These are phyloP conservation scores for Flaveria trinervia DNA, from an alignment of 129 eudicot species.

Conservation along the genomic window DNA sequence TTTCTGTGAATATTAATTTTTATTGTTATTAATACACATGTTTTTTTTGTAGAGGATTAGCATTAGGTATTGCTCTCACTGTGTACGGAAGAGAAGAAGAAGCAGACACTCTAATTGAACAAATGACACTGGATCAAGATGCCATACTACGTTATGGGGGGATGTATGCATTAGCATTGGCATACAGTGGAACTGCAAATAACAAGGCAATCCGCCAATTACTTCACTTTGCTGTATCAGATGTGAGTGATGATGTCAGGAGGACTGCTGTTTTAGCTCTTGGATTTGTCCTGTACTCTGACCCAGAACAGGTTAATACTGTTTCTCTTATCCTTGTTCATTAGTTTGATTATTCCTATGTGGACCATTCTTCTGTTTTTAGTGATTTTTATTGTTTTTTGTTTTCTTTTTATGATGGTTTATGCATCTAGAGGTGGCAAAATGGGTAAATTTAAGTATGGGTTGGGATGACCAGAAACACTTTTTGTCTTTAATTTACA, in stretches of 20 bases:
- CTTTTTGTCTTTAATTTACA: background rate
- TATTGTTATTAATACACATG: background rate
- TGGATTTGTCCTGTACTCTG: constrained; percentile 93
- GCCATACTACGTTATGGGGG: constrained; percentile 96
- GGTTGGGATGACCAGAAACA: background rate
- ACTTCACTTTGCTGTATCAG: constrained; percentile 96
- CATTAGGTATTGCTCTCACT: constrained; percentile 94
- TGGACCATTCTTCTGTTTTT: background rate
- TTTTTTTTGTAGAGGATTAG: constrained; percentile 61
- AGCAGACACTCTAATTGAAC: constrained; percentile 88
- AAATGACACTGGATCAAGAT: constrained; percentile 98
- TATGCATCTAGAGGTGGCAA: background rate
- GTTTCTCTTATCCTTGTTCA: background rate
- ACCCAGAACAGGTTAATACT: constrained; percentile 87
- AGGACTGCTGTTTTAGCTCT: constrained; percentile 96
- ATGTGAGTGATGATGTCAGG: constrained; percentile 96
- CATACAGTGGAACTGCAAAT: constrained; percentile 89
- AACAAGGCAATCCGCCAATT: constrained; percentile 95
- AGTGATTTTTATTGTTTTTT: background rate
- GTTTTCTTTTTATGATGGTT: background rate
- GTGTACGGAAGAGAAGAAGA: constrained; percentile 98
- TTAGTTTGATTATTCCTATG: constrained; percentile 5
- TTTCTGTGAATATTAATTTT: background rate
- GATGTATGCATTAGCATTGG: constrained; percentile 96
- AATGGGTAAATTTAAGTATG: background rate